phyloP scores from a whole-genome alignment of 176 grass and related monocot genomes.

The Hyparrhenia diplandra region DNA sequence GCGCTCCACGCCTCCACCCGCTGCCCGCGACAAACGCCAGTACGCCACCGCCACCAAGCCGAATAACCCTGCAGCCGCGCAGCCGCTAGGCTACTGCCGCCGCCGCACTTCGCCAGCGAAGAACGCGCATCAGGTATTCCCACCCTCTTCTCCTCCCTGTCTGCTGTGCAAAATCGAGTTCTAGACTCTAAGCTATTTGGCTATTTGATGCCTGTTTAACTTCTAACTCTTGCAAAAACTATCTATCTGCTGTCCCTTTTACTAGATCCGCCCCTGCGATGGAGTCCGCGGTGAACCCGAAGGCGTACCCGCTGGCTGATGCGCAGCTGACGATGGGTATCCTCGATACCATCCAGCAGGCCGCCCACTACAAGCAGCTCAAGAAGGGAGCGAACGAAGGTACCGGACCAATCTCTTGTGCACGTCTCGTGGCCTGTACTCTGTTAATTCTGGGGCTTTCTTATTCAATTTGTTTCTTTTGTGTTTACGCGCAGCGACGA shows the following conservation, averaged over 20 bases:
- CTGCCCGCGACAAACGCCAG: background rate
- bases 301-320: slow-evolving; percentile 84
- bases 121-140: background rate
- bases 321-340: slow-evolving; percentile 66
- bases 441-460: background rate
- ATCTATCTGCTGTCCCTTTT: background rate
- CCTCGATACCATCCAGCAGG: slow-evolving; percentile 73
- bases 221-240: background rate
- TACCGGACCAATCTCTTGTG: background rate
- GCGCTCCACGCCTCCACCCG: background rate
- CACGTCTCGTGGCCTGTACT: background rate
- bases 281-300: slow-evolving; percentile 61
- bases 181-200: background rate
- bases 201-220: background rate
- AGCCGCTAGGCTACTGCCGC: background rate
- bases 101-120: background rate
- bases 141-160: background rate
- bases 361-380: slow-evolving; percentile 85
- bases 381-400: slow-evolving; percentile 95
- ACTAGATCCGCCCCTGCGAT: background rate
- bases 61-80: background rate
- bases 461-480: background rate
- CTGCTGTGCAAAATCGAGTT: background rate
- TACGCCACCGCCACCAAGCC: background rate
- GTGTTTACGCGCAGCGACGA: slow-evolving; percentile 44